These are phyloP conservation scores for Solanum paucissectum DNA, from an alignment of 257 asterid species.

Conservation along the genomic window DNA sequence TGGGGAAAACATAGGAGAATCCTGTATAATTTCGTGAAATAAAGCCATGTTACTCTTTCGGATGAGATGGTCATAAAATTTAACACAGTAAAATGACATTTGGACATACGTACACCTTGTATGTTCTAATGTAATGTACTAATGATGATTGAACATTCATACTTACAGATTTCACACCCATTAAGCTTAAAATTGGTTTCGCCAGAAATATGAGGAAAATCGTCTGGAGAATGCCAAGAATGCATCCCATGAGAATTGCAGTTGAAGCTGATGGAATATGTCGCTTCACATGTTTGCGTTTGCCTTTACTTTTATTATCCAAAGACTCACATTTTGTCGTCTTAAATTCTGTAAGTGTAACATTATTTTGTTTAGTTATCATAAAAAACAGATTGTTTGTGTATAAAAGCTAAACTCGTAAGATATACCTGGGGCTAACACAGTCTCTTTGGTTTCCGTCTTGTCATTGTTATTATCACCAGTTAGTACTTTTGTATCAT, in stretches of 20 bases:
- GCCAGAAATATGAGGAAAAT: constrained; percentile 54
- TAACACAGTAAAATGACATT: background rate
- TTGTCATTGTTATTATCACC: constrained; percentile 3
- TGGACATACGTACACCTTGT: background rate
- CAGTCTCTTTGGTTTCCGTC: constrained; percentile 8
- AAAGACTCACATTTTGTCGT: constrained; percentile 14
- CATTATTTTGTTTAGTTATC: background rate
- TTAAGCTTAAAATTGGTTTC: constrained; percentile 45
- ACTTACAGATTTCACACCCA: constrained; percentile 84
- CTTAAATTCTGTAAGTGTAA: constrained; percentile 8
- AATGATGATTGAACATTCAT: background rate
- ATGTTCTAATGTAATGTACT: background rate
- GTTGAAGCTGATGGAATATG: constrained; percentile 89
- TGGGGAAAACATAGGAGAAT: constrained; percentile 69
- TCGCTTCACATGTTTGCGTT: constrained; percentile 21
- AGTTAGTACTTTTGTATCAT: background rate
- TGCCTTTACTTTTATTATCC: background rate
- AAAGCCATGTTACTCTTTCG: background rate
- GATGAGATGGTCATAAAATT: background rate
- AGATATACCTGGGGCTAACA: constrained; percentile 14
- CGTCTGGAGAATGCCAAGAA: constrained; percentile 73
- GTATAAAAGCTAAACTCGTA: background rate
- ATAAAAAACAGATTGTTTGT: background rate
- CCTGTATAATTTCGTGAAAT: constrained; percentile 23
- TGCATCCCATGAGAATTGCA: constrained; percentile 58